Evolutionary conservation across 2,329 filamentous ascomycete species (phyloP).

Genomic region (Claviceps sp.): DNA sequence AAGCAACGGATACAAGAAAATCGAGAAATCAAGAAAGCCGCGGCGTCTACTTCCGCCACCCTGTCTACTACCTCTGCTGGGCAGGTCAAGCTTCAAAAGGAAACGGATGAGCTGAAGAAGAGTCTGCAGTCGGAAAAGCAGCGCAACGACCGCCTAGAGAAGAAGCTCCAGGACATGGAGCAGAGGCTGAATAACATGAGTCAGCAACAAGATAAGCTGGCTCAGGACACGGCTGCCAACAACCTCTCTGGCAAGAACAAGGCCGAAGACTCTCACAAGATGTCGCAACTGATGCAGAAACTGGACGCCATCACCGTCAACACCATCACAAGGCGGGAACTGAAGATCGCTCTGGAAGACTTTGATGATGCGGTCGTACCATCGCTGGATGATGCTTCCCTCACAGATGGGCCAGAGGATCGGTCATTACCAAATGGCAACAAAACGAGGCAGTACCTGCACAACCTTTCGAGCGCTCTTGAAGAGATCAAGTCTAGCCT

Average conservation of each 20-base stretch:
- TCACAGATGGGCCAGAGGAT: background rate
- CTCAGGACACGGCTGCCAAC: background rate
- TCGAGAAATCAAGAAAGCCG: background rate
- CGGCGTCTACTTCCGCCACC: background rate
- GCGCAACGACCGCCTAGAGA: constrained; percentile 11
- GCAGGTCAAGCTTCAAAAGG: constrained; percentile 1
- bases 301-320: background rate
- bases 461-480: background rate
- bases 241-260: background rate
- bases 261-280: background rate
- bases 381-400: background rate
- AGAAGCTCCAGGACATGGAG: constrained; percentile 12
- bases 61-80: background rate
- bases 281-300: background rate
- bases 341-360: constrained; percentile 1
- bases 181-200: constrained; percentile 4
- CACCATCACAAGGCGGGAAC: background rate
- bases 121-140: constrained; percentile 3
- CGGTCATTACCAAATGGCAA: background rate
- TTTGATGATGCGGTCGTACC: constrained; percentile 3
- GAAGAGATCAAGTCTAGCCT: background rate
- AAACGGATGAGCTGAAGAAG: constrained; percentile 1
- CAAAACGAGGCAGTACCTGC: background rate
- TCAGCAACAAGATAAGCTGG: background rate
- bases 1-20: background rate